Base-by-base conservation (phyloP, 495 filamentous ascomycete species). In the Elasticomyces elasticus region DNA sequence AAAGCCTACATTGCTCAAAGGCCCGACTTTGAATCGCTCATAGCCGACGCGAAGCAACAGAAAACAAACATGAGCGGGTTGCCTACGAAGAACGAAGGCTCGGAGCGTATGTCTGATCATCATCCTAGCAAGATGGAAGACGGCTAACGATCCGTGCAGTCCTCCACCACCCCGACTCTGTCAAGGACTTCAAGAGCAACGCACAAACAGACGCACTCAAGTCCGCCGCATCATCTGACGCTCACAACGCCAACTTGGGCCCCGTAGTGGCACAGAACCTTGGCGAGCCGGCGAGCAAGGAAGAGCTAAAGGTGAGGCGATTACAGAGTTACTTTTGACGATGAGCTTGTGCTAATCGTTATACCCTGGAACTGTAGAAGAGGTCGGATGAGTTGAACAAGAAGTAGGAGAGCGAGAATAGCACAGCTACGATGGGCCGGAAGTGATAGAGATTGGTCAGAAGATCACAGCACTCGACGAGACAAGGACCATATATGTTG, bases 211-310 rank as follows among this genome's bases (percentile, higher is more conserved):
- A 62, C 12, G 43, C 15, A 3, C 62, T 55, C 23, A 55, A 61
- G 35, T 38, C 52, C 11, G 56, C 24, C 19, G 55, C 58, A 1
- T 43, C n/a, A 0, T 42, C 37, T 3, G 31, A 50, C 19, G 42
- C 54, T 44, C 67, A 69, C 54, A 58, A 60, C 46, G 67, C 59
- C 0, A 63, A 62, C 40, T 67, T 59, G 9, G 68, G 68, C n/a
- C 68, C 68, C 5, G 68, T 65, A 23, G 61, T 60, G 5, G 38
- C 56, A 13, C 23, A 64, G 72, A 74, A 79, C 20, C 70, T 82
- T 67, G 75, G 74, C 24, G 71, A 76, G 45, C 77, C 75, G 61
- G 76, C 72, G 20, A 73, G 57, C 50, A 71, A 69, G 61, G 69
- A 72, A 57, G 69, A 66, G 61, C 45, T 69, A 27, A 64, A 62